These are phyloP conservation scores for Patellifolia procumbens DNA, from an alignment of 179 eudicot species.

Conservation along the genomic window DNA sequence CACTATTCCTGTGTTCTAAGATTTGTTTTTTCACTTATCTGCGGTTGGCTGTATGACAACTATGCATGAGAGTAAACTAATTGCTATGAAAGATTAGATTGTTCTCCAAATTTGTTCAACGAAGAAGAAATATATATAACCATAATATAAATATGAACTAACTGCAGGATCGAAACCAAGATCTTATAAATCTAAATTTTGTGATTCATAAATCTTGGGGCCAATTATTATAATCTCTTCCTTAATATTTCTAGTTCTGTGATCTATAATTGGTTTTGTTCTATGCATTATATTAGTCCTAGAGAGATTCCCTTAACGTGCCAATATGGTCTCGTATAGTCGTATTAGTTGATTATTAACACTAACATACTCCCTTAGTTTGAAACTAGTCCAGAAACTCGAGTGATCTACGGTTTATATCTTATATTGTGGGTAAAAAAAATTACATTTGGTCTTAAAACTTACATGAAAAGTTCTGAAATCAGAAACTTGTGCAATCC, in stretches of 20 bases:
- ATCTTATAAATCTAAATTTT: conserved; percentile 21
- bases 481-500: too few species aligned
- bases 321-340: not conserved
- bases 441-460: too few species aligned
- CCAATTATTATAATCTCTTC: not conserved
- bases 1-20: not conserved
- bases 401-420: too few species aligned
- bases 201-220: conserved; percentile 19
- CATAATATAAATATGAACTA: not conserved
- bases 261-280: not conserved
- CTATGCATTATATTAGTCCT: conserved; percentile 8
- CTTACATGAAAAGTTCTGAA: too few species aligned
- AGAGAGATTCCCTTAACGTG: conserved; percentile 11
- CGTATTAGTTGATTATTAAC: not conserved
- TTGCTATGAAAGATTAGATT: conserved; percentile 19
- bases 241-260: not conserved
- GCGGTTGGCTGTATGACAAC: conserved; percentile 20
- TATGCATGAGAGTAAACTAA: not conserved
- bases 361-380: too few species aligned
- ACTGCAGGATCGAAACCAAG: conserved; percentile 25
- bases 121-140: not conserved
- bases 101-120: conserved; percentile 1
- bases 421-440: too few species aligned
- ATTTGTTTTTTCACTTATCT: not conserved
- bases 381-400: too few species aligned